These are phyloP conservation scores for Antarctomyces pellizariae DNA, from an alignment of 495 filamentous ascomycete species.

Conservation along the genomic window DNA sequence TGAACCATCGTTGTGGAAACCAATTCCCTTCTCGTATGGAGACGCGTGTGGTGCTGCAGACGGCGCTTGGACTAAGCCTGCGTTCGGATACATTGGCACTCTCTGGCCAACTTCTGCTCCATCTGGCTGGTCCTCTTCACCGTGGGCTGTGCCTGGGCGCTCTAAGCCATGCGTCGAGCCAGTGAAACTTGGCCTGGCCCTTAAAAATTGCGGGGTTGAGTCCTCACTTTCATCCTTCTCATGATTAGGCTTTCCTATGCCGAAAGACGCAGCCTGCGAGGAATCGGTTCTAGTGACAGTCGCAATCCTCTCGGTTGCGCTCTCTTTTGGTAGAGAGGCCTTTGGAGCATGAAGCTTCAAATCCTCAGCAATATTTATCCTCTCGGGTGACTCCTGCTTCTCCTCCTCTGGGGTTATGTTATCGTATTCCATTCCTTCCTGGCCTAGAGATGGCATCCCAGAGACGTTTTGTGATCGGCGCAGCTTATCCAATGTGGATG, in stretches of 20 bases:
- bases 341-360: conserved; percentile 80
- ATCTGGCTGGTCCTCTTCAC: conserved; percentile 72
- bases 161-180: conserved; percentile 25
- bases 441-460: conserved; percentile 68
- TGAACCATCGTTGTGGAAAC: conserved; percentile 27
- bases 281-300: conserved; percentile 78
- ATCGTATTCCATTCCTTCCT: conserved; percentile 79
- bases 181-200: conserved; percentile 37
- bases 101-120: conserved; percentile 72
- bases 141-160: conserved; percentile 21
- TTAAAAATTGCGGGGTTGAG: conserved; percentile 33
- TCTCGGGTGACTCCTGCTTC: conserved; percentile 49
- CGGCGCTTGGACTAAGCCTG: conserved; percentile 90
- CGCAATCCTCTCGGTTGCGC: conserved; percentile 57
- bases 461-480: conserved; percentile 46
- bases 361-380: conserved; percentile 57
- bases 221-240: conserved; percentile 28
- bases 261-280: conserved; percentile 54
- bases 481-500: conserved; percentile 23
- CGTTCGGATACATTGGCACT: conserved; percentile 85
- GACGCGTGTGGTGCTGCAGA: conserved; percentile 49
- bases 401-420: conserved; percentile 28
- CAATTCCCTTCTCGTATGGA: conserved; percentile 26
- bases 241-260: conserved; percentile 42
- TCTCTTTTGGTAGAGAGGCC: conserved; percentile 53